phyloP scores from a whole-genome alignment of 768 basidiomycete genomes.

The Xerocomellus chrysenteron region DNA sequence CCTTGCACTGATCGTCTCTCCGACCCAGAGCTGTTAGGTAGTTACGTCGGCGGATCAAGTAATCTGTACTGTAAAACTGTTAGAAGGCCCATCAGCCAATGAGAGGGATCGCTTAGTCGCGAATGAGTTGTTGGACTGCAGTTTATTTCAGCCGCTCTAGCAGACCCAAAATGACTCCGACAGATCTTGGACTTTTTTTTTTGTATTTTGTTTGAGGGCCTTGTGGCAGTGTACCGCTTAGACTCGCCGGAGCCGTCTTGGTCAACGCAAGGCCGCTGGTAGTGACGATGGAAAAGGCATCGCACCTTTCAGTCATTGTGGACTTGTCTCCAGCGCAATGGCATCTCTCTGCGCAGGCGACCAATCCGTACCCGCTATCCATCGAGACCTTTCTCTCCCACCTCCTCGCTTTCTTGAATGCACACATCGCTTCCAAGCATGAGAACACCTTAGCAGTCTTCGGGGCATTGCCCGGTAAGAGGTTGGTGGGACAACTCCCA shows the following conservation, averaged over 20 bases:
- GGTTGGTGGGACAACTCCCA: conserved; percentile 44
- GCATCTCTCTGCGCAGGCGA: conserved; percentile 61
- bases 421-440: conserved; percentile 86
- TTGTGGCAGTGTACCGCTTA: neutral
- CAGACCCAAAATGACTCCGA: neutral
- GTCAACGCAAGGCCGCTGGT: neutral
- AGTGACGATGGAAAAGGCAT: conserved; percentile 43
- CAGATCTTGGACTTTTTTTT: too few relatives aligned
- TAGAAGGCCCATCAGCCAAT: too few relatives aligned
- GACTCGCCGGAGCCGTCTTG: neutral
- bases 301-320: conserved; percentile 78
- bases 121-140: too few relatives aligned
- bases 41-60: too few relatives aligned
- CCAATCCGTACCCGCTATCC: conserved; percentile 53
- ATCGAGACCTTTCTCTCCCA: conserved; percentile 78
- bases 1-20: too few relatives aligned
- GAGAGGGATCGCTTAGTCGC: too few relatives aligned
- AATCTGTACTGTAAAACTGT: too few relatives aligned
- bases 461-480: conserved; percentile 82
- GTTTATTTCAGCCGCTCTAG: too few relatives aligned
- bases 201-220: too few relatives aligned
- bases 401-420: conserved; percentile 87
- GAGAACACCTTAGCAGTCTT: conserved; percentile 94
- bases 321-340: conserved; percentile 88
- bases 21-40: too few relatives aligned